phyloP scores from a whole-genome alignment of 768 basidiomycete species.

The Suillus discolor region DNA sequence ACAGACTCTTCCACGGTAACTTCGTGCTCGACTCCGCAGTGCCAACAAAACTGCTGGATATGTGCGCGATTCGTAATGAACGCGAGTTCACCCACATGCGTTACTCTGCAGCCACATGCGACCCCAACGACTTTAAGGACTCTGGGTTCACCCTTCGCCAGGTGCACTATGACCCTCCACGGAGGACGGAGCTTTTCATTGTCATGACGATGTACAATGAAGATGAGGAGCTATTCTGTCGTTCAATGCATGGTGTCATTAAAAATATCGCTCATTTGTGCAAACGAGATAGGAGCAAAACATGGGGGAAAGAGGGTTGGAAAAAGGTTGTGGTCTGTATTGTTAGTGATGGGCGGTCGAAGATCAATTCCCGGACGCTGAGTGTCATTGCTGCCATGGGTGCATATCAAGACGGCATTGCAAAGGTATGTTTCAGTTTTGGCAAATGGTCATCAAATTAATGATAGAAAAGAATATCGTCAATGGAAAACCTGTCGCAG shows the following conservation, averaged over 20 bases:
- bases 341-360: conserved; percentile 82
- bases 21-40: conserved; percentile 90
- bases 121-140: conserved; percentile 89
- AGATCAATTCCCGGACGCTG: conserved; percentile 83
- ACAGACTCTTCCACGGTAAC: conserved; percentile 87
- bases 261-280: conserved; percentile 92
- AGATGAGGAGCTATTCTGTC: conserved; percentile 85
- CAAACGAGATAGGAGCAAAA: conserved; percentile 84
- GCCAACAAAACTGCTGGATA: conserved; percentile 86
- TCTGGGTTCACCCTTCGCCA: conserved; percentile 87
- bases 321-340: conserved; percentile 97
- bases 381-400: conserved; percentile 93
- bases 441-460: neutral
- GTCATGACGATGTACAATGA: conserved; percentile 99
- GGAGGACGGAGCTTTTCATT: conserved; percentile 93
- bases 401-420: conserved; percentile 91
- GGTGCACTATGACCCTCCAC: conserved; percentile 86
- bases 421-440: conserved; percentile 55
- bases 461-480: conserved; percentile 58
- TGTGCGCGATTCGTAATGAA: conserved; percentile 75
- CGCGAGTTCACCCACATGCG: conserved; percentile 96
- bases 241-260: conserved; percentile 96
- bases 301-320: conserved; percentile 98
- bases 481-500: conserved; percentile 79
- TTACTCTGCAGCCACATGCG: conserved; percentile 94